Base-by-base conservation (phyloP, 768 basidiomycete genomes). In the Tricholoma matsutake region DNA sequence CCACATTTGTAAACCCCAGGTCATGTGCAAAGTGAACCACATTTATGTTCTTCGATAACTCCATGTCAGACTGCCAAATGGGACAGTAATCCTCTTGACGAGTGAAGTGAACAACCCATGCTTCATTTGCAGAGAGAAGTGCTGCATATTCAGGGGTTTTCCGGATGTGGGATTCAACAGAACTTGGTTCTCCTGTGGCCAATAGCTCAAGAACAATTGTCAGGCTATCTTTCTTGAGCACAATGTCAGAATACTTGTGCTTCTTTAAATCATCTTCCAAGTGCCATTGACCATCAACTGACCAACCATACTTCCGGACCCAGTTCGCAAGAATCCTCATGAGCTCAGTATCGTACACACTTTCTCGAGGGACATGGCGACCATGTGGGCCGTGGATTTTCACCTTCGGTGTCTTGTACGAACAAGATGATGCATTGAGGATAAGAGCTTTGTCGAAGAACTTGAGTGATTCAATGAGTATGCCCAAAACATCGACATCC, bases 161-260 rank as follows among this genome's bases (percentile, higher is more conserved):
- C 47, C 25, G 47, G 25, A 49, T 49, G 22, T 28, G 47, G 13
- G 47, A 49, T 9, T 49, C 47, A 49, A 49, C 47, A 9, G 11
- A 25, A n/a, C n/a, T n/a, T n/a, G n/a, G n/a, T n/a, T n/a, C 47
- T 49, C 25, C 47, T 49, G 47, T 49, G 22, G 47, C 47, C 47
- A 49, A 49, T 49, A 28, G 25, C 25, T 28, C 47, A 16, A 28
- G 25, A 49, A 28, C 25, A 28, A 49, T 49, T 28, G 47, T 28
- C 47, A 49, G 10, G 25, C n/a, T 49, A 45, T 45, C 43, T 10
- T 45, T 45, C 47, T 49, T 49, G 22, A 49, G 25, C 25, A 49
- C 47, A 49, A 49, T 49, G 47, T 49, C 47, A 28, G 25, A 49
- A 49, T 49, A 49, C 47, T 49, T 49, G 47, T 49, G 47, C n/a